These are phyloP conservation scores for Aspergillus ellipticus DNA, from an alignment of 495 filamentous ascomycete genomes.

Conservation along the genomic window DNA sequence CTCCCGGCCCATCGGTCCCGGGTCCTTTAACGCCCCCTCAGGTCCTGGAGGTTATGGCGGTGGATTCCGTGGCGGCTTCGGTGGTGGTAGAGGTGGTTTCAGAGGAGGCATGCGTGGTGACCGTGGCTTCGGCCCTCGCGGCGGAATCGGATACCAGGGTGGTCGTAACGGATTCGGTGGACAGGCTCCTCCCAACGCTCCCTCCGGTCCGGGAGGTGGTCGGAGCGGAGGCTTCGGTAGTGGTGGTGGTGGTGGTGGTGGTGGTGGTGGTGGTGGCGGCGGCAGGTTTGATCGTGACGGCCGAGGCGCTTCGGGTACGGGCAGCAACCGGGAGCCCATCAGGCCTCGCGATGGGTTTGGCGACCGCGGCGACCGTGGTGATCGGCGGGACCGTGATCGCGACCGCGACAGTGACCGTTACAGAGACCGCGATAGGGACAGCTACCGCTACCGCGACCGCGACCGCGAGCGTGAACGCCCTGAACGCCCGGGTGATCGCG, in stretches of 20 bases:
- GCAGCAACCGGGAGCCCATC: slow-evolving; percentile 54
- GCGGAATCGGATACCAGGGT: slow-evolving; percentile 59
- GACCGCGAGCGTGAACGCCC: slow-evolving; percentile 52
- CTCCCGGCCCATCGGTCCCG: slow-evolving; percentile 62
- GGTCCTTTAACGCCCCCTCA: slow-evolving; percentile 53
- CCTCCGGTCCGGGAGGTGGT: slow-evolving; percentile 71
- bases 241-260: slow-evolving; percentile 1
- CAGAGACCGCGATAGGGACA: slow-evolving; percentile 39
- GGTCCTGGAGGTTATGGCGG: slow-evolving; percentile 67
- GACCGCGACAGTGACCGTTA: slow-evolving; percentile 52
- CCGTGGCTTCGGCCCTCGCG: slow-evolving; percentile 53
- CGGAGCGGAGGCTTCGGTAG: slow-evolving; percentile 49
- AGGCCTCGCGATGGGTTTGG: slow-evolving; percentile 45
- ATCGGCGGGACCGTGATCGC: too few species aligned
- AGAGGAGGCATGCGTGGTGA: slow-evolving; percentile 64
- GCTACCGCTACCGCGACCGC: slow-evolving; percentile 51
- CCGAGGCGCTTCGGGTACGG: slow-evolving; percentile 48
- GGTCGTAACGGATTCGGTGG: slow-evolving; percentile 57
- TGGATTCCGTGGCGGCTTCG: slow-evolving; percentile 61
- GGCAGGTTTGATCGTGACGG: slow-evolving; percentile 46
- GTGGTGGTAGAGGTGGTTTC: slow-evolving; percentile 46
- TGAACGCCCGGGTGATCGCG: slow-evolving; percentile 46
- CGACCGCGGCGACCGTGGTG: slow-evolving; percentile 51
- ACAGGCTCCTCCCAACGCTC: slow-evolving; percentile 71
- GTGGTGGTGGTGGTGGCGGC: neutral